A percentile compares a stretch with the other conserved stretches of the same genome.
phyloP scores from a whole-genome alignment of 208 protist species.

The Crithidia thermophila region DNA sequence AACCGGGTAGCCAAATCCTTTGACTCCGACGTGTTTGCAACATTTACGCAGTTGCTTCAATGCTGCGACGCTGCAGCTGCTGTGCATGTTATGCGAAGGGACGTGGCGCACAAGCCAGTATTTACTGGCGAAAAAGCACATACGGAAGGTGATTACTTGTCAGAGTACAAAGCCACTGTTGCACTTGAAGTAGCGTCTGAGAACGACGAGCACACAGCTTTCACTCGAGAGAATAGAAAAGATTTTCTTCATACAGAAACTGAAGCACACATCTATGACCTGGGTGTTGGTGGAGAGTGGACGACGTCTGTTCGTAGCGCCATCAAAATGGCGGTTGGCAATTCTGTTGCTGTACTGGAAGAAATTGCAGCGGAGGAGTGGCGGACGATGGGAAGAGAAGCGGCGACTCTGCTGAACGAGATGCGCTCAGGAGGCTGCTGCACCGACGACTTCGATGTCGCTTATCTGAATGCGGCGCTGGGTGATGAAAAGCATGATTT shows the following conservation, averaged over 20 bases:
- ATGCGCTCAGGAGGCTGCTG: background rate
- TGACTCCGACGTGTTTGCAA: conserved; percentile 19
- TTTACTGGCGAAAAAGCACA: too few species aligned
- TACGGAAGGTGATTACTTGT: too few species aligned
- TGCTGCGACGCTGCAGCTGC: conserved; percentile 1
- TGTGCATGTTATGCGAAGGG: background rate
- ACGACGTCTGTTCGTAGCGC: conserved; percentile 32
- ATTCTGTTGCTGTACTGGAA: conserved; percentile 35
- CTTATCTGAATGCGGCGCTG: conserved; percentile 4
- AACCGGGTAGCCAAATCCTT: background rate
- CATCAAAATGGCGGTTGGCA: conserved; percentile 38
- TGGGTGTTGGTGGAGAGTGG: conserved; percentile 38
- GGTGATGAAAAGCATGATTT: too few species aligned
- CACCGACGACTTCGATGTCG: conserved; percentile 10
- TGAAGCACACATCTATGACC: conserved; percentile 10
- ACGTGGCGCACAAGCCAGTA: background rate
- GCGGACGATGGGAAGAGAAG: conserved; percentile 27
- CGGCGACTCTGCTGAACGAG: conserved; percentile 34
- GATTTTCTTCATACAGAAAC: background rate
- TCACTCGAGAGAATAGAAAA: too few species aligned
- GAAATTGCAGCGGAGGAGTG: conserved; percentile 29
- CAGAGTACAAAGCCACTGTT: conserved; percentile 19
- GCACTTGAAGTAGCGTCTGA: conserved; percentile 2
- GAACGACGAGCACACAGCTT: too few species aligned
- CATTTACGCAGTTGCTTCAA: background rate